Evolutionary conservation across 345 rosid genomes (phyloP).

Genomic region (Acer saccharum): DNA sequence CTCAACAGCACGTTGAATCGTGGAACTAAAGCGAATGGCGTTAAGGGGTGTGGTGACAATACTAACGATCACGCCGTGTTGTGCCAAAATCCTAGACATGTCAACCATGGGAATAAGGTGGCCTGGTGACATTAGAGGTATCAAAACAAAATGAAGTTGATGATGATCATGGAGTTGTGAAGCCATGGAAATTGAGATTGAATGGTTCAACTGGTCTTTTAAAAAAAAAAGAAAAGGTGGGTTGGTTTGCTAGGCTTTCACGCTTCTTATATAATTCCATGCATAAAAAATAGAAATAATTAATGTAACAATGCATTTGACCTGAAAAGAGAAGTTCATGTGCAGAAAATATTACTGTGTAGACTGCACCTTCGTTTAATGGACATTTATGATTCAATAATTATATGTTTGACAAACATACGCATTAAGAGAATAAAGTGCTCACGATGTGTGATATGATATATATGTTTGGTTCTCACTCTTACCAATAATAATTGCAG

Average conservation of each 20-base stretch:
- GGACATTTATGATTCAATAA: background rate
- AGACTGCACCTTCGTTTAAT: background rate
- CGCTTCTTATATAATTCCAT: background rate
- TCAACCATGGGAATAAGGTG: conserved; percentile 55
- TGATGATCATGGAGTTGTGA: background rate
- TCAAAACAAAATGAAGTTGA: conserved; percentile 41
- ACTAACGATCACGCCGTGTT: conserved; percentile 36
- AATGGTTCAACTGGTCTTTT: background rate
- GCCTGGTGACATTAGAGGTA: conserved; percentile 55
- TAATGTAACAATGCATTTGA: background rate
- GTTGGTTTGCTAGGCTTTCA: too few species aligned
- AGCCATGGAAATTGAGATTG: conserved; percentile 19
- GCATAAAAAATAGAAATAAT: background rate
- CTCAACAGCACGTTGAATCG: conserved; percentile 19
- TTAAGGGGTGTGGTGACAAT: conserved; percentile 41
- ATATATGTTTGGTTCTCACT: background rate
- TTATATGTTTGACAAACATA: background rate
- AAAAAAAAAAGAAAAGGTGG: too few species aligned
- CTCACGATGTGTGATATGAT: too few species aligned
- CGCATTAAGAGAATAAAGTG: background rate
- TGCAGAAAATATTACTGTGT: background rate
- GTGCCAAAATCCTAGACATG: conserved; percentile 45
- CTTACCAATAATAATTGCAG: too few species aligned
- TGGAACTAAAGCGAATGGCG: conserved; percentile 25
- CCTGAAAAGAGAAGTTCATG: background rate